These are phyloP conservation scores for Croton setiger DNA, from an alignment of 441 rosid species.

Conservation along the genomic window DNA sequence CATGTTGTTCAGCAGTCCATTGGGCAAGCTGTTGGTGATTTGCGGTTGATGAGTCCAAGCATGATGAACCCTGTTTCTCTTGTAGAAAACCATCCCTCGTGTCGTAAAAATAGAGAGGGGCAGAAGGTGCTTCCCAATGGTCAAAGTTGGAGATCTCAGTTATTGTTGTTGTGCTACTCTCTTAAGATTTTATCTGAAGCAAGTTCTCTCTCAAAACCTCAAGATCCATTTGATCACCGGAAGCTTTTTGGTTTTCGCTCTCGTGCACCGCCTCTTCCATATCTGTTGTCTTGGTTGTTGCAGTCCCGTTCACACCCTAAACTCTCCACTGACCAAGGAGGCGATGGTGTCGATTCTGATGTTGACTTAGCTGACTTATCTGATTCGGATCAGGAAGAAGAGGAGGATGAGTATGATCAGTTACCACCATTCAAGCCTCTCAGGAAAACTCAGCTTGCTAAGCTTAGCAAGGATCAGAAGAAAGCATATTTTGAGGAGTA, in stretches of 20 bases:
- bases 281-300: conserved; percentile 79
- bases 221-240: conserved; percentile 68
- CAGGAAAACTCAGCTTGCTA: conserved; percentile 18
- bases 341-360: conserved; percentile 77
- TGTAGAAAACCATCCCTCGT: conserved; percentile 83
- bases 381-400: conserved; percentile 81
- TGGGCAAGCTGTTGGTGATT: conserved; percentile 88
- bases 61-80: conserved; percentile 88
- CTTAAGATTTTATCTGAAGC: conserved; percentile 87
- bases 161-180: conserved; percentile 68
- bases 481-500: conserved; percentile 64
- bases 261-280: conserved; percentile 86
- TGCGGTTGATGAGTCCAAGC: conserved; percentile 81
- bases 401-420: conserved; percentile 87
- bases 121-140: conserved; percentile 91
- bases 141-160: conserved; percentile 82
- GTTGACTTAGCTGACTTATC: conserved; percentile 73
- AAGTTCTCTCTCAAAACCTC: conserved; percentile 68
- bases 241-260: conserved; percentile 82
- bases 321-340: conserved; percentile 67
- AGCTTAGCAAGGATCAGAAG: conserved; percentile 57
- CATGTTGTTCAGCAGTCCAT: conserved; percentile 88
- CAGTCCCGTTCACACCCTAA: conserved; percentile 90
- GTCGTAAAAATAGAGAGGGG: conserved; percentile 82
- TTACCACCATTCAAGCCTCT: conserved; percentile 40